Conservation (phyloP, 352 stramenopile species). For the Globisporangium cystogenes region DNA sequence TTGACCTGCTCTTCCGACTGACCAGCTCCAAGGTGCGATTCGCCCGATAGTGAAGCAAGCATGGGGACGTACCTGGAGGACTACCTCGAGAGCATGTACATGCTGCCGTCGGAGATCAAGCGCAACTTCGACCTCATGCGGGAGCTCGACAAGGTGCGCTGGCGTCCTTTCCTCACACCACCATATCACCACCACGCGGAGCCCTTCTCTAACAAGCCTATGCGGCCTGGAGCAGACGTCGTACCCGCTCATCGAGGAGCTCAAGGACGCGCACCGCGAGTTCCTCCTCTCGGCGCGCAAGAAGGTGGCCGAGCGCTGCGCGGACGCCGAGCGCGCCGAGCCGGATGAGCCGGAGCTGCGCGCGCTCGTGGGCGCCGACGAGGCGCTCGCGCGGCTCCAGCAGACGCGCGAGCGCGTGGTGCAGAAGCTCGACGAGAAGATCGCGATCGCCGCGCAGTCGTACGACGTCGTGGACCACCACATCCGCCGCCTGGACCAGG, state of each 20-base stretch:
- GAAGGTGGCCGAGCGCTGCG: constrained; percentile 59
- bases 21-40: no score
- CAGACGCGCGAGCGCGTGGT: constrained; percentile 66
- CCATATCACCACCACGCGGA: no score
- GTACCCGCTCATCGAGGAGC: constrained; percentile 72
- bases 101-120: constrained; percentile 87
- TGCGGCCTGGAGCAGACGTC: no score
- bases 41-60: no score
- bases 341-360: constrained; percentile 60
- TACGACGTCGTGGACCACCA: constrained; percentile 88
- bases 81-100: constrained; percentile 87
- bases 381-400: constrained; percentile 30
- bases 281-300: constrained; percentile 56
- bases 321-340: constrained; percentile 36
- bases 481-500: constrained; percentile 73
- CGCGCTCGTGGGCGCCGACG: constrained; percentile 57
- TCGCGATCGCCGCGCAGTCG: constrained; percentile 79
- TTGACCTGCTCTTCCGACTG: no score
- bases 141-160: constrained; percentile 75
- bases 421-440: constrained; percentile 87
- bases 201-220: no score
- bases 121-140: constrained; percentile 89
- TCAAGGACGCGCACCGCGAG: constrained; percentile 53
- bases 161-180: background rate
- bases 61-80: constrained; percentile 88